Conservation (phyloP, 768 basidiomycete genomes). For the Suillus alpinus region DNA sequence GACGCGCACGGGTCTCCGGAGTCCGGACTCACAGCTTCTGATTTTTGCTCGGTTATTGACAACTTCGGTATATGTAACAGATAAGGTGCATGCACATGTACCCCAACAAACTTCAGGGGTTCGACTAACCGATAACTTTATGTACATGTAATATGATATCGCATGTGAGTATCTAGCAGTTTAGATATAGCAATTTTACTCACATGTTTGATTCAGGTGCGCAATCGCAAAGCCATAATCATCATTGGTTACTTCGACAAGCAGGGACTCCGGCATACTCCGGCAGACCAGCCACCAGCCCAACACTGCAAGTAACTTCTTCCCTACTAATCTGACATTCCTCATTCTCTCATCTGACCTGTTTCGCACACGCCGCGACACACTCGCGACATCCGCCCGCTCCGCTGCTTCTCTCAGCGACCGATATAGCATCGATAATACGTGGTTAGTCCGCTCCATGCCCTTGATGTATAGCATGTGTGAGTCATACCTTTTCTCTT, state of each 20-base stretch:
- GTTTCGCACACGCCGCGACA: background rate
- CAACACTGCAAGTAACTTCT: background rate
- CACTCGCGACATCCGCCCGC: background rate
- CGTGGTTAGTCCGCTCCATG: background rate
- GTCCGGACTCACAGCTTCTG: background rate
- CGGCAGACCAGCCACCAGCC: background rate
- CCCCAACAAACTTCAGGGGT: background rate
- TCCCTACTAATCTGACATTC: background rate
- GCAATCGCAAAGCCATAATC: background rate
- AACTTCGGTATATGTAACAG: conserved; percentile 1
- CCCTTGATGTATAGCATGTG: background rate
- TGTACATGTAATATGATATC: background rate
- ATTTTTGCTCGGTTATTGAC: background rate
- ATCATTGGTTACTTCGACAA: background rate
- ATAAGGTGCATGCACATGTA: background rate
- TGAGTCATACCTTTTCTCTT: background rate
- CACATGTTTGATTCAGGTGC: background rate
- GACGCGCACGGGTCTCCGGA: background rate
- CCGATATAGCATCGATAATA: background rate
- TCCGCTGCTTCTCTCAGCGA: background rate
- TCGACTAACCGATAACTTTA: background rate
- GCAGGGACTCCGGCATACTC: background rate
- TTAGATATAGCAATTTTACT: background rate
- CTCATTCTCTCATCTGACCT: background rate
- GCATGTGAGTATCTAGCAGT: background rate